A percentile compares a stretch with the other conserved stretches of the same genome.
Evolutionary conservation across 768 basidiomycete genomes (phyloP).

Genomic region (Floccularia luteovirens): DNA sequence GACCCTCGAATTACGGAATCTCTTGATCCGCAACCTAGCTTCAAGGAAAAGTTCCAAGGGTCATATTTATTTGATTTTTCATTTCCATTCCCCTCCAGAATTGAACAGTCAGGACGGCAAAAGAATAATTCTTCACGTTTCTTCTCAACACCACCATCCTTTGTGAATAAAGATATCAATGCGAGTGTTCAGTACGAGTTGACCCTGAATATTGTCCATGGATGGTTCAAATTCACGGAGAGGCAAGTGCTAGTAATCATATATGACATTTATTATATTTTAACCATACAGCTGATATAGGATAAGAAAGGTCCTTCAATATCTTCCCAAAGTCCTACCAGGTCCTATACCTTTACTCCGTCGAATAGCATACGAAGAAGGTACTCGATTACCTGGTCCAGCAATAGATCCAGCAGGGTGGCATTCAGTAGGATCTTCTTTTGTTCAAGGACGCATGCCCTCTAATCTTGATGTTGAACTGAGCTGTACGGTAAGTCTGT

Average conservation of each 20-base stretch:
- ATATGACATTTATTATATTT: slow-evolving; percentile 1
- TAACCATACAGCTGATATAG: neutral
- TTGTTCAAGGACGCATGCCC: slow-evolving; percentile 1
- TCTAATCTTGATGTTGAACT: neutral
- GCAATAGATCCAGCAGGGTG: slow-evolving; percentile 8
- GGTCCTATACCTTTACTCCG: neutral
- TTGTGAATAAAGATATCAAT: neutral
- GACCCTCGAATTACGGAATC: no score
- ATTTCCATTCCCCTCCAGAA: neutral
- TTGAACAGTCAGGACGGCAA: neutral
- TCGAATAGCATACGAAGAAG: slow-evolving; percentile 4
- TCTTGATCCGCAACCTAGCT: neutral
- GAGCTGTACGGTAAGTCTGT: slow-evolving; percentile 4
- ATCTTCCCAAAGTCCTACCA: neutral
- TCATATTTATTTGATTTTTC: neutral
- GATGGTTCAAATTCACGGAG: neutral
- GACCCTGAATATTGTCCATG: slow-evolving; percentile 2
- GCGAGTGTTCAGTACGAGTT: slow-evolving; percentile 4
- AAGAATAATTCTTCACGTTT: neutral
- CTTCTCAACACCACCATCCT: slow-evolving; percentile 4
- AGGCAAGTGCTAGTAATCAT: no score
- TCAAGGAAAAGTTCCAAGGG: neutral
- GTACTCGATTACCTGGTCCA: slow-evolving; percentile 4
- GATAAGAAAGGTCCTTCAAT: neutral
- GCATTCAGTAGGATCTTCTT: slow-evolving; percentile 2